Evolutionary conservation across 495 filamentous ascomycete genomes (phyloP), one percentile per base, ranked within the genome.

Genomic region (Penicillium pulvis): DNA sequence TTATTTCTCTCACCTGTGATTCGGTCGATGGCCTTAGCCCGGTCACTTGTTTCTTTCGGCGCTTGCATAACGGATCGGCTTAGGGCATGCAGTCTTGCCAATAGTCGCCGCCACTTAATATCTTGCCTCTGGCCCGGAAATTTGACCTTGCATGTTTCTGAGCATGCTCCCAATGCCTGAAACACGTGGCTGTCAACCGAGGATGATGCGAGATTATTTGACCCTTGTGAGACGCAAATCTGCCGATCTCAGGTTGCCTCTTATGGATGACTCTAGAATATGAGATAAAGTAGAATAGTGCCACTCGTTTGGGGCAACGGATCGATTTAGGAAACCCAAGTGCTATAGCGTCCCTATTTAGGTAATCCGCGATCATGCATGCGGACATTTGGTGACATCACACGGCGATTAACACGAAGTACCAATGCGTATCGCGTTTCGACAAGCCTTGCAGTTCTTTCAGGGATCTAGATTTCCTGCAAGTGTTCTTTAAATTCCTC

Each of bases 31-130:
- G 2, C 16, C n/a, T 41, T 17, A 11, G 39, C 14, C 14, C 14
- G 14, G 6, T 41, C 16, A 16, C 14, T 17, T 41, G n/a, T 41
- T 17, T 5, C n/a, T 41, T 41, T 41, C 39, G 20, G 20, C 39
- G 16, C 39, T 41, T 12, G 16, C 39, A 28, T 28, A 11, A 6
- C 39, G 6, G 14, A 41, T 41, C 39, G 39, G 16, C 39, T 41
- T 41, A 41, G 39, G 14, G 39, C 39, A 11, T 41, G 39, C 14
- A 41, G 6, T 41, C 39, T 7, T 41, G 39, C 6, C 39, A 41
- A 41, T 41, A 41, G 39, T 41, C 39, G 39, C 39, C 39, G 39
- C 39, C 39, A 41, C 39, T 41, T 17, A 41, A 41, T 41, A 17
- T 41, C 2, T 17, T 41, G 39, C 39, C 39, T 41, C 39, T 41